phyloP scores from a whole-genome alignment of 2,329 filamentous ascomycete genomes.

The Epichloe sp. region DNA sequence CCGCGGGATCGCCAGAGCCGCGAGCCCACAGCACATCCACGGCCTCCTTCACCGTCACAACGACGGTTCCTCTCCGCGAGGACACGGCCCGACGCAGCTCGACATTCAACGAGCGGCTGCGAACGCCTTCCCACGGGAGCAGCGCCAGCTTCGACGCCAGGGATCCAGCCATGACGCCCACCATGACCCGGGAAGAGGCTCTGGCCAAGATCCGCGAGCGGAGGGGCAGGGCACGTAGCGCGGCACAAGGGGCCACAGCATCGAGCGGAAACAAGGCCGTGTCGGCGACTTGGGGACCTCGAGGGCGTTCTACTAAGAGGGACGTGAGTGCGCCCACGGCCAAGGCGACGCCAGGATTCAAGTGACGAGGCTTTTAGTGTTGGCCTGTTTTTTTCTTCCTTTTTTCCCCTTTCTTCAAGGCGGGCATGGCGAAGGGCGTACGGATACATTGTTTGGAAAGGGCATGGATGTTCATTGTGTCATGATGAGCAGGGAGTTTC shows the following conservation, averaged over 20 bases:
- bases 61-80: constrained; percentile 38
- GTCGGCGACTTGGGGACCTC: constrained; percentile 23
- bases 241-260: constrained; percentile 49
- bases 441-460: background rate
- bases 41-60: constrained; percentile 33
- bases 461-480: background rate
- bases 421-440: constrained; percentile 8
- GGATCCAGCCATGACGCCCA: constrained; percentile 48
- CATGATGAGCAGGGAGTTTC: too few species aligned
- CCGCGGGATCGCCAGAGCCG: constrained; percentile 13
- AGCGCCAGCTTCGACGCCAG: constrained; percentile 35
- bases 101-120: constrained; percentile 30
- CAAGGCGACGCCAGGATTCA: constrained; percentile 5
- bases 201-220: constrained; percentile 63
- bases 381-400: background rate
- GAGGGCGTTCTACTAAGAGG: constrained; percentile 21
- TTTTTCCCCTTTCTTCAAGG: background rate
- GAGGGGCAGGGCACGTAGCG: constrained; percentile 55
- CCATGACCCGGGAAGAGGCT: constrained; percentile 60
- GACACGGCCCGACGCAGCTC: constrained; percentile 25
- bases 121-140: constrained; percentile 29
- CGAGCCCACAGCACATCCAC: constrained; percentile 33
- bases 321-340: constrained; percentile 35
- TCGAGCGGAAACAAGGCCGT: constrained; percentile 44
- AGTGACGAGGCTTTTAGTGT: background rate